Conservation (phyloP, 257 asterid genomes). For the Thymus quinquecostatus region DNA sequence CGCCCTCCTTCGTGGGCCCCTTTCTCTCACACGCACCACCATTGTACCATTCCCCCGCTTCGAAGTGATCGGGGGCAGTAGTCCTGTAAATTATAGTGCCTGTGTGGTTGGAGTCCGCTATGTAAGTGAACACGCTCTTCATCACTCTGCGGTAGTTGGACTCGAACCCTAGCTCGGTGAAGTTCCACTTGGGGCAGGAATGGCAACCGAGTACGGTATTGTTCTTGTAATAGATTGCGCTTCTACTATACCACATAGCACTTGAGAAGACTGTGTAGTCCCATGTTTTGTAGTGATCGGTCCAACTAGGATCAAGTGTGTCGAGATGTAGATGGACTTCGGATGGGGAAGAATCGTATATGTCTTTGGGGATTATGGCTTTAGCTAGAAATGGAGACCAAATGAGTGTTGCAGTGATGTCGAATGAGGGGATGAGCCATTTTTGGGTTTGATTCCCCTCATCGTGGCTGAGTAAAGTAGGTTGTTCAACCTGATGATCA, state of each 20-base stretch:
- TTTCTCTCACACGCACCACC: constrained; percentile 72
- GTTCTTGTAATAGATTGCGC: constrained; percentile 61
- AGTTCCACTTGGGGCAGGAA: constrained; percentile 58
- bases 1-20: constrained; percentile 61
- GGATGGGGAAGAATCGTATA: constrained; percentile 60
- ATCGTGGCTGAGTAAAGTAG: constrained; percentile 69
- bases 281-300: constrained; percentile 43
- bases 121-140: constrained; percentile 45
- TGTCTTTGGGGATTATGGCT: constrained; percentile 64
- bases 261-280: constrained; percentile 63
- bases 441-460: constrained; percentile 50
- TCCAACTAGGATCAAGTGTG: constrained; percentile 71
- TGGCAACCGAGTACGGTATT: constrained; percentile 63
- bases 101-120: constrained; percentile 51
- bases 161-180: constrained; percentile 58
- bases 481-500: constrained; percentile 60
- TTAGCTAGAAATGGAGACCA: constrained; percentile 89
- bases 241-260: constrained; percentile 75
- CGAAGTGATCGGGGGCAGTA: constrained; percentile 58
- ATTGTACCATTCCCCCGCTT: constrained; percentile 63
- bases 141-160: constrained; percentile 64
- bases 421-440: constrained; percentile 72
- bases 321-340: constrained; percentile 77
- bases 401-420: constrained; percentile 57
- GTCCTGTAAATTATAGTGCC: constrained; percentile 63